Conservation (phyloP, 306 rosid species). For the Cotoneaster glaucophyllus region DNA sequence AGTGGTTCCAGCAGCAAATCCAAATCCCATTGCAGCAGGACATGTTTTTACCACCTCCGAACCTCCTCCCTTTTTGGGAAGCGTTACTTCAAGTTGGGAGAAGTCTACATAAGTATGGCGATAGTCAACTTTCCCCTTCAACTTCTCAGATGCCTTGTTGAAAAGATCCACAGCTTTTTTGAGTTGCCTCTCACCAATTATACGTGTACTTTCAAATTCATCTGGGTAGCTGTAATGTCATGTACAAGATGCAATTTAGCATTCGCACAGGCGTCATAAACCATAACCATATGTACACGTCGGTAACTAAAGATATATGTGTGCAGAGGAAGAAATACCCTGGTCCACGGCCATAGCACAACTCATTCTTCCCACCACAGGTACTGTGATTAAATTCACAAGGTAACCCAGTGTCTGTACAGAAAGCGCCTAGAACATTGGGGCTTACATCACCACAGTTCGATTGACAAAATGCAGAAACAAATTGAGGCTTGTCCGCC, state of each 20-base stretch:
- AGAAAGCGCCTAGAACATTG: constrained; percentile 81
- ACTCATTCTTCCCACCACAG: constrained; percentile 79
- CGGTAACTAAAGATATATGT: background rate
- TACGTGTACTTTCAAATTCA: constrained; percentile 92
- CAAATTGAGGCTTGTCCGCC: constrained; percentile 61
- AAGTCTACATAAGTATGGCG: constrained; percentile 80
- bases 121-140: constrained; percentile 62
- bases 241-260: constrained; percentile 20
- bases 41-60: constrained; percentile 63
- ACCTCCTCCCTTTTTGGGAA: constrained; percentile 45
- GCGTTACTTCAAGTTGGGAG: constrained; percentile 60
- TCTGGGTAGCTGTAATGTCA: constrained; percentile 70
- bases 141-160: constrained; percentile 51
- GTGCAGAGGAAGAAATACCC: constrained; percentile 50
- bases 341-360: constrained; percentile 87
- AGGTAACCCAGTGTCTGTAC: constrained; percentile 79
- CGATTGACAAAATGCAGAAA: constrained; percentile 89
- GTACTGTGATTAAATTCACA: constrained; percentile 97
- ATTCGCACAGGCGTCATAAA: background rate
- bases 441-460: constrained; percentile 98
- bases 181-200: constrained; percentile 78
- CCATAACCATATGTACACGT: background rate
- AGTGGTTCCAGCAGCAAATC: constrained; percentile 94
- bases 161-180: constrained; percentile 78
- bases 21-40: constrained; percentile 95